A percentile compares a stretch with the other conserved stretches of the same genome.
Evolutionary conservation across 805 yeast genomes (phyloP).

Genomic region (Lipomyces sp.): DNA sequence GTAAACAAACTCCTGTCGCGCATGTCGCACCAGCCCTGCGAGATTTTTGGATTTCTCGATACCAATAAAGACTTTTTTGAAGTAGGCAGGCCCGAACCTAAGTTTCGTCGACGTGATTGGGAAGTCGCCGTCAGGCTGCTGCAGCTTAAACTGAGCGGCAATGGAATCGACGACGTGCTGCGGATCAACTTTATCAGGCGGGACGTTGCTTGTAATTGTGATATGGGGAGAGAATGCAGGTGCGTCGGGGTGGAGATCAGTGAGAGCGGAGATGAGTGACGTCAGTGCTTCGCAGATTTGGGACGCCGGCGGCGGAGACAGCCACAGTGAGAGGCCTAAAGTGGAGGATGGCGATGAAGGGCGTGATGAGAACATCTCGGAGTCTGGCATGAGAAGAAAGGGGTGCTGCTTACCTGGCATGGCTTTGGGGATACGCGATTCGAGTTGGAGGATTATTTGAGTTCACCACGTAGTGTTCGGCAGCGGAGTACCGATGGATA

Average conservation of each 20-base stretch:
- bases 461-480: too few species aligned
- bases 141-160: conserved; percentile 50
- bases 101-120: conserved; percentile 45
- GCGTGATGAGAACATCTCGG: too few species aligned
- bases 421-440: too few species aligned
- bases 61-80: conserved; percentile 54
- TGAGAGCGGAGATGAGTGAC: conserved; percentile 61
- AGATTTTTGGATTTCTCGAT: conserved; percentile 47
- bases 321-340: conserved; percentile 66
- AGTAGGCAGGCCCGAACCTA: conserved; percentile 48
- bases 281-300: conserved; percentile 54
- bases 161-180: conserved; percentile 58
- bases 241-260: conserved; percentile 51
- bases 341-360: background rate
- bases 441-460: too few species aligned
- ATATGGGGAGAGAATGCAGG: conserved; percentile 72
- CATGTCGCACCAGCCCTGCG: conserved; percentile 47
- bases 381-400: too few species aligned
- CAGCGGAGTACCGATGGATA: too few species aligned
- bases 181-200: conserved; percentile 45
- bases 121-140: conserved; percentile 34
- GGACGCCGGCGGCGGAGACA: conserved; percentile 59
- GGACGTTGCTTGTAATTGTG: conserved; percentile 64
- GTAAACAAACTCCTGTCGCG: conserved; percentile 39
- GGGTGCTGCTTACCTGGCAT: too few species aligned